A percentile compares a stretch with the other conserved stretches of the same genome.
Conservation (phyloP, 192 early-diverging fungal genomes). For the Entomortierella parvispora region DNA sequence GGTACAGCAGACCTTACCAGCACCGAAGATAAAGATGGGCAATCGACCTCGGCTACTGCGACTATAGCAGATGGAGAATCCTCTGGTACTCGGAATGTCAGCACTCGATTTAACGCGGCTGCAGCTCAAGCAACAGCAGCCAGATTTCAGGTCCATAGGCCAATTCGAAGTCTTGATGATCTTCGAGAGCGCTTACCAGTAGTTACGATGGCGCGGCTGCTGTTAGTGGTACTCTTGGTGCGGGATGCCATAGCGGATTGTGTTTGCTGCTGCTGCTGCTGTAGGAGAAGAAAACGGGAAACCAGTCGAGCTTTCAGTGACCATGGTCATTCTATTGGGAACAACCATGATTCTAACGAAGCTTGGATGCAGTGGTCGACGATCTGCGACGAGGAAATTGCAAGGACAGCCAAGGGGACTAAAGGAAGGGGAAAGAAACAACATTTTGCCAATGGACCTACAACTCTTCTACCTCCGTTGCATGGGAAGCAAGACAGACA, state of each 20-base stretch:
- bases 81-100: neutral
- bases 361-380: too few species aligned
- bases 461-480: too few species aligned
- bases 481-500: too few species aligned
- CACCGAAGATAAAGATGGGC: neutral
- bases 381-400: too few species aligned
- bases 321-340: neutral
- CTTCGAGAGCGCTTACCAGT: slow-evolving; percentile 3
- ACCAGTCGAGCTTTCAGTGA: too few species aligned
- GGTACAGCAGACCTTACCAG: neutral
- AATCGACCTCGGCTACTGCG: too few species aligned
- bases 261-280: neutral
- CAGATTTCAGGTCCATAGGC: slow-evolving; percentile 6
- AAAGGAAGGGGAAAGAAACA: too few species aligned
- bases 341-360: too few species aligned
- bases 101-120: neutral
- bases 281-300: neutral
- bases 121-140: slow-evolving; percentile 1
- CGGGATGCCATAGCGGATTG: neutral
- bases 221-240: neutral
- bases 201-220: slow-evolving; percentile 2
- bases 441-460: too few species aligned
- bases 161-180: slow-evolving; percentile 5
- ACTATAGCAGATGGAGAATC: too few species aligned
- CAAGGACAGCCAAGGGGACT: too few species aligned